phyloP scores from a whole-genome alignment of 2,329 filamentous ascomycete genomes.

The Talaromyces sp. region DNA sequence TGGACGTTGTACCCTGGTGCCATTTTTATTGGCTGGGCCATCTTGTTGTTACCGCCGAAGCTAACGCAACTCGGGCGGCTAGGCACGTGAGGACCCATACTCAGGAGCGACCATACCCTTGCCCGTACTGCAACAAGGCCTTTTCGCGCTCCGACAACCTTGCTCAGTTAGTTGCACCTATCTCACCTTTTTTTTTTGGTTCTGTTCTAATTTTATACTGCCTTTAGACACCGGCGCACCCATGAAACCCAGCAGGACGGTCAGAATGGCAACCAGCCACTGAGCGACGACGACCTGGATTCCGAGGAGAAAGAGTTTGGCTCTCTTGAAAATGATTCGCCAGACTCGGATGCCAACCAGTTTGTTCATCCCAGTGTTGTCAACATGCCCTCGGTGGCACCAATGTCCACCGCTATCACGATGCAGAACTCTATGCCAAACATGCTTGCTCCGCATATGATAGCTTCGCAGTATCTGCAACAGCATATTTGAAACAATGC shows the following conservation, averaged over 20 bases:
- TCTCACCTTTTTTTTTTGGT: neutral
- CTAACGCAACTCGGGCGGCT: conserved; percentile 42
- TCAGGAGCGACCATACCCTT: conserved; percentile 97
- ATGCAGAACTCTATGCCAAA: conserved; percentile 34
- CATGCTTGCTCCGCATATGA: conserved; percentile 40
- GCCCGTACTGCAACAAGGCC: conserved; percentile 96
- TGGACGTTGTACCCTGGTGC: conserved; percentile 8
- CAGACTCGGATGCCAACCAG: conserved; percentile 38
- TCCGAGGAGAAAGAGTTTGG: conserved; percentile 79
- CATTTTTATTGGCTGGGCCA: conserved; percentile 25
- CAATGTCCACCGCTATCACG: conserved; percentile 32
- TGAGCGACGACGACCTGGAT: conserved; percentile 65
- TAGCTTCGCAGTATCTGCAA: conserved; percentile 39
- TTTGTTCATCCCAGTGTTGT: conserved; percentile 26
- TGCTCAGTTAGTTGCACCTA: conserved; percentile 69
- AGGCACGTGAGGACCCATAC: conserved; percentile 99
- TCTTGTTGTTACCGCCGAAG: conserved; percentile 45
- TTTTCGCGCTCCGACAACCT: conserved; percentile 99
- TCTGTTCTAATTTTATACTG: conserved; percentile 30
- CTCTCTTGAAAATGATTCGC: conserved; percentile 73
- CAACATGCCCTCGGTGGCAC: conserved; percentile 30
- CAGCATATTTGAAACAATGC: conserved; percentile 26
- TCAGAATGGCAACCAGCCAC: conserved; percentile 35
- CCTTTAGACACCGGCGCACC: conserved; percentile 60
- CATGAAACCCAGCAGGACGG: conserved; percentile 71